Base-by-base conservation (phyloP, 495 filamentous ascomycete species). In the Annulohypoxylon moriforme region DNA sequence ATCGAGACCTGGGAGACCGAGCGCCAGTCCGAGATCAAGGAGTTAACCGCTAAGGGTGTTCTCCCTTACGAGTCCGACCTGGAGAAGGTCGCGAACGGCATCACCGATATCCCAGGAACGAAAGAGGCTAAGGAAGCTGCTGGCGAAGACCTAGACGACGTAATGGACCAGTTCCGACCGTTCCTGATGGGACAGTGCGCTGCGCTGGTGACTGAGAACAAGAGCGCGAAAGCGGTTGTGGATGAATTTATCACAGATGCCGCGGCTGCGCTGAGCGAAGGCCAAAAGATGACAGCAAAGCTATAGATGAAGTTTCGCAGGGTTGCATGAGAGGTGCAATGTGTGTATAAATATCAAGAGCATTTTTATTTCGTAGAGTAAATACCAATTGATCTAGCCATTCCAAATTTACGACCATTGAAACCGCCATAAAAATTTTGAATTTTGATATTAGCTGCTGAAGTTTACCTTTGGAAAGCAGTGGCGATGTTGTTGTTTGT, bases 151-250 rank as follows among this genome's bases (percentile, higher is more conserved):
- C 79, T 78, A 13, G 86, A 88, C 31, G 94, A 98, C 34, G 89
- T 90, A 27, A 88, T 99, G 84, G 96, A 98, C 76, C 93, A 93
- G 77, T 94, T 94, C 69, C 88, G 93, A 29, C 96, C 96, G 13
- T 97, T 89, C 86, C 78, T 99, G 72, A 98, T 99, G 95, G 96
- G 96, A 74, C 96, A 98, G 85, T 96, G 93, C 38, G 91, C 96
- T 22, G 94, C 96, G 24, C 93, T 98, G 7, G 91, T 94, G 53
- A 94, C 94, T 74, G 94, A 98, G 81, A 92, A 91, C 87, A 96
- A 96, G 89, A 79, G 88, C 42, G 96, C 96, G 64, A 97, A 96
- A 89, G 91, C 79, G 3, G 94, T 99, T 71, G 91, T 99, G 50
- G 95, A 99, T 77, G 96, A 99, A 83, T 92, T 99, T 76, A 90